These are phyloP conservation scores for Tolypocladium cylindrosporum DNA, from an alignment of 2,329 filamentous ascomycete species.

Conservation along the genomic window DNA sequence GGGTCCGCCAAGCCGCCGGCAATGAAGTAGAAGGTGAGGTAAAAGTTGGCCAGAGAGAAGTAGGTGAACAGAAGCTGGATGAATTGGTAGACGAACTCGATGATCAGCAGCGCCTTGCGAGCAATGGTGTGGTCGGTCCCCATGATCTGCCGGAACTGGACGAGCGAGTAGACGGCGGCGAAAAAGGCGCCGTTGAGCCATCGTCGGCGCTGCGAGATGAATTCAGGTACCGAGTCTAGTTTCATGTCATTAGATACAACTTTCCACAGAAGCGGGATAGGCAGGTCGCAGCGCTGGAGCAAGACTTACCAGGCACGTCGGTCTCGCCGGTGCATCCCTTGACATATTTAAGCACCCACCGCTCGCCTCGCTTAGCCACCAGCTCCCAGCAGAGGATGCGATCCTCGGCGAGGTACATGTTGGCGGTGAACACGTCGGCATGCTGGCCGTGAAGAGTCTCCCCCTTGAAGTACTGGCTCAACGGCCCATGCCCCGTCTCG, in stretches of 20 bases:
- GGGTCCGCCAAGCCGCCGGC: slow-evolving; percentile 78
- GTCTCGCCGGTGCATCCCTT: slow-evolving; percentile 95
- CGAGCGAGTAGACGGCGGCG: slow-evolving; percentile 91
- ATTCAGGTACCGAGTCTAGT: slow-evolving; percentile 81
- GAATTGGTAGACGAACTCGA: slow-evolving; percentile 94
- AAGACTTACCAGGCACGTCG: slow-evolving; percentile 76
- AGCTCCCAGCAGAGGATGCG: slow-evolving; percentile 90
- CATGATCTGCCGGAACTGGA: slow-evolving; percentile 93
- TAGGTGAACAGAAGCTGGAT: slow-evolving; percentile 90
- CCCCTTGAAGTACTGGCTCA: slow-evolving; percentile 98
- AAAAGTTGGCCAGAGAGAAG: slow-evolving; percentile 98
- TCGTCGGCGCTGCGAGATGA: slow-evolving; percentile 88
- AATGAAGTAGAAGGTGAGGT: slow-evolving; percentile 97
- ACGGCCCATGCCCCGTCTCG: slow-evolving; percentile 83
- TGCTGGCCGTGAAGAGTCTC: slow-evolving; percentile 94
- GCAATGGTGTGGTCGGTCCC: slow-evolving; percentile 80
- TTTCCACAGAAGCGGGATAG: too few relatives aligned
- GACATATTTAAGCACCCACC: slow-evolving; percentile 97
- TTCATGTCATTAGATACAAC: slow-evolving; percentile 12
- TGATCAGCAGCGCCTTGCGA: slow-evolving; percentile 83
- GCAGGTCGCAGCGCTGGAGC: neutral
- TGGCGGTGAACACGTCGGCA: slow-evolving; percentile 94
- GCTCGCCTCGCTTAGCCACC: slow-evolving; percentile 86
- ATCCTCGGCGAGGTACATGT: slow-evolving; percentile 89
- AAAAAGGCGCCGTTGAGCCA: slow-evolving; percentile 99